Conservation (phyloP, 306 rosid genomes). For the Cyamopsis tetragonoloba region DNA sequence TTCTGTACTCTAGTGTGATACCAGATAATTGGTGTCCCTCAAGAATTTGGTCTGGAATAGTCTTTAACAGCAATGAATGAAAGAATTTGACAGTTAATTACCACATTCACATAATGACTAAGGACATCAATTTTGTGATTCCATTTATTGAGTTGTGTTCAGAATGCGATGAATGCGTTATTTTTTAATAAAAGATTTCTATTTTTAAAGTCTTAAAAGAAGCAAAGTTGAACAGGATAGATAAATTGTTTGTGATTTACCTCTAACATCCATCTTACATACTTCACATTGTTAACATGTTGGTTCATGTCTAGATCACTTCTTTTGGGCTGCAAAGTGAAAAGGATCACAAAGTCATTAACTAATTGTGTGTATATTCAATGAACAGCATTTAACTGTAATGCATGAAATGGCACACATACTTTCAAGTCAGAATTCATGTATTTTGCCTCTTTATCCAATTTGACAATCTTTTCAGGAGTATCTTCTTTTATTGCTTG, state of each 20-base stretch:
- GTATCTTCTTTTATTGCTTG: conserved; percentile 69
- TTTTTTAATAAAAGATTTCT: too few species aligned
- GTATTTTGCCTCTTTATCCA: conserved; percentile 69
- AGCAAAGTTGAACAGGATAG: too few species aligned
- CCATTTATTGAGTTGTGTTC: too few species aligned
- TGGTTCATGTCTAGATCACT: conserved; percentile 94
- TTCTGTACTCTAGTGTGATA: conserved; percentile 70
- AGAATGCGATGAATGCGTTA: too few species aligned
- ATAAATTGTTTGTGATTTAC: too few species aligned
- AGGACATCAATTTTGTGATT: background rate
- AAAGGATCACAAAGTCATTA: conserved; percentile 15
- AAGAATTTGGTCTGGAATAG: conserved; percentile 61
- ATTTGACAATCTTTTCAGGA: conserved; percentile 61
- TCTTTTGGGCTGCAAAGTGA: conserved; percentile 66
- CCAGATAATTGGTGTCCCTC: conserved; percentile 68
- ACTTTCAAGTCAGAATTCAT: conserved; percentile 55
- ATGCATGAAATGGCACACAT: conserved; percentile 4
- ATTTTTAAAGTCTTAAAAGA: too few species aligned
- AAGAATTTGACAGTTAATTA: conserved; percentile 1
- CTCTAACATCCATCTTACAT: conserved; percentile 92
- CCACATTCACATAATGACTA: background rate
- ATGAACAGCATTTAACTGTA: background rate
- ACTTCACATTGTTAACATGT: conserved; percentile 92
- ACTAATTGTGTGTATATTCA: conserved; percentile 5
- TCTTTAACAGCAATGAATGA: conserved; percentile 34